These are phyloP conservation scores for Sphagnum tenellum DNA, from an alignment of 225 moss, liverwort and hornwort species.

Conservation along the genomic window DNA sequence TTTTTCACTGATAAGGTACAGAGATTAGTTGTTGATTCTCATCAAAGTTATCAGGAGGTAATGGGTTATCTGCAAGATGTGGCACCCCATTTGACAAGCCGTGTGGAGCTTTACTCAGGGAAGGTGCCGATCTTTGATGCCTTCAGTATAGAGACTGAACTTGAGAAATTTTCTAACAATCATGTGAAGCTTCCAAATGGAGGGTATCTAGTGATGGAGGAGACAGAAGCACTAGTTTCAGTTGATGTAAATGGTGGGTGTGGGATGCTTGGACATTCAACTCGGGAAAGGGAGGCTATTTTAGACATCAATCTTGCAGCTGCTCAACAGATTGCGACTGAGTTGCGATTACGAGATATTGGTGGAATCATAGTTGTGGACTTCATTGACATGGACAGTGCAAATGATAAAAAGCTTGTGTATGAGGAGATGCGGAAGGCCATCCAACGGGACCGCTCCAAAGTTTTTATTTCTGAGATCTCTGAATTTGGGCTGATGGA, in stretches of 20 bases:
- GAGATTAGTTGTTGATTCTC: conserved; percentile 81
- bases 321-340: conserved; percentile 75
- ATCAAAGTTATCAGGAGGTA: conserved; percentile 90
- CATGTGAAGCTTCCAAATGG: conserved; percentile 81
- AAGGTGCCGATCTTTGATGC: conserved; percentile 81
- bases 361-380: conserved; percentile 96
- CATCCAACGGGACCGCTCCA: conserved; percentile 77
- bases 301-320: conserved; percentile 86
- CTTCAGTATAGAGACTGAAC: conserved; percentile 69
- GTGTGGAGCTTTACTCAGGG: conserved; percentile 79
- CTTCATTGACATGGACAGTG: conserved; percentile 88
- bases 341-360: conserved; percentile 77
- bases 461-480: conserved; percentile 70
- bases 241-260: conserved; percentile 91
- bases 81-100: conserved; percentile 70
- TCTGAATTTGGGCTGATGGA: conserved; percentile 96
- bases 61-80: conserved; percentile 85
- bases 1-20: conserved; percentile 87
- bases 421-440: conserved; percentile 89
- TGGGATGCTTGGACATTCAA: conserved; percentile 69
- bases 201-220: conserved; percentile 82
- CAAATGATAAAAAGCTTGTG: conserved; percentile 66
- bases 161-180: conserved; percentile 74
- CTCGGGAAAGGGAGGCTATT: conserved; percentile 68
- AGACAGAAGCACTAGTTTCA: conserved; percentile 92